These are phyloP conservation scores for Penicillium sp. DNA, from an alignment of 2,329 filamentous ascomycete genomes.

Conservation along the genomic window DNA sequence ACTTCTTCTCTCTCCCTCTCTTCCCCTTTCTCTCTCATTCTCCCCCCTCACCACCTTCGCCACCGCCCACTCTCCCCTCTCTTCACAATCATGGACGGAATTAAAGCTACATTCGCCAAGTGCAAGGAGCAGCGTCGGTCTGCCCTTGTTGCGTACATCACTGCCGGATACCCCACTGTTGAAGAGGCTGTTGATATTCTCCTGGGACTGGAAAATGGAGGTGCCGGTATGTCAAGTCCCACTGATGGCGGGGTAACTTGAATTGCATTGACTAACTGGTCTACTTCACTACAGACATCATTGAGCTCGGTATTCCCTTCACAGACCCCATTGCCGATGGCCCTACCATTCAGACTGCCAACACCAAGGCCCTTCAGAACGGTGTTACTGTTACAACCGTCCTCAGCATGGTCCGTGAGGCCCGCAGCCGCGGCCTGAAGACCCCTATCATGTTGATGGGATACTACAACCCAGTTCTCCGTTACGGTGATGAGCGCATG, in stretches of 20 bases:
- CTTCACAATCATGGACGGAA: constrained; percentile 48
- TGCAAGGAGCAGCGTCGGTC: constrained; percentile 64
- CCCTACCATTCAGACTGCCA: constrained; percentile 92
- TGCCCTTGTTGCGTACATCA: constrained; percentile 94
- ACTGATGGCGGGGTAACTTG: constrained; percentile 1
- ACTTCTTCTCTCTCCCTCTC: neutral
- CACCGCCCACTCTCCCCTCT: neutral
- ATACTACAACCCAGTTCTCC: constrained; percentile 95
- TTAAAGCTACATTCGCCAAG: constrained; percentile 58
- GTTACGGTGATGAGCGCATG: constrained; percentile 89
- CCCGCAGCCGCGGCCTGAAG: constrained; percentile 73
- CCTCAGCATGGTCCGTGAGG: constrained; percentile 79
- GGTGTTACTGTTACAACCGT: constrained; percentile 80
- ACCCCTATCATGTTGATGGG: constrained; percentile 93
- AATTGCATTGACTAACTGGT: constrained; percentile 6
- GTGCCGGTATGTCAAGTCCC: constrained; percentile 65
- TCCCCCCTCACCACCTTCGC: neutral
- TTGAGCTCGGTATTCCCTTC: constrained; percentile 94
- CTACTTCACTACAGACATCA: constrained; percentile 66
- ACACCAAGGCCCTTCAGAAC: constrained; percentile 86
- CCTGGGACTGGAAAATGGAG: constrained; percentile 87
- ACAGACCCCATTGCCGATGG: constrained; percentile 98
- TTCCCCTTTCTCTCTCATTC: neutral
- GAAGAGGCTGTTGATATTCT: constrained; percentile 81
- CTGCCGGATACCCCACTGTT: constrained; percentile 84